Evolutionary conservation across 164 flowering plant species (phyloP).

Genomic region (Chloranthus sessilifolius): DNA sequence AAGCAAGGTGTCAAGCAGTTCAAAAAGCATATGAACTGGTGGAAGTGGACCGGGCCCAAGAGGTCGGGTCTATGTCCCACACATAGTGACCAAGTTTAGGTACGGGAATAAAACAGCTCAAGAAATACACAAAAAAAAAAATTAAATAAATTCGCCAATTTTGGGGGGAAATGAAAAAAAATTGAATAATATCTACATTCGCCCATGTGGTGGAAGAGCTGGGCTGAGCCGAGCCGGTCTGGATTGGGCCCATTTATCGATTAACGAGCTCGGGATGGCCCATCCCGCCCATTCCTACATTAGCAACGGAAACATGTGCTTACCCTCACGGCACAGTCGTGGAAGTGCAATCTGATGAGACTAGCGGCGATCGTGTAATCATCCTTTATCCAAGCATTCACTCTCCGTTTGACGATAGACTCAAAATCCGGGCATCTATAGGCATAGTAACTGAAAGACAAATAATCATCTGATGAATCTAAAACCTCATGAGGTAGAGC

Average conservation of each 20-base stretch:
- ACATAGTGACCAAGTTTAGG: too few relatives aligned
- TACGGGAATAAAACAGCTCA: too few relatives aligned
- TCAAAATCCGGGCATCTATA: constrained; percentile 49
- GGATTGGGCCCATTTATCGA: too few relatives aligned
- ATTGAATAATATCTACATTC: background rate
- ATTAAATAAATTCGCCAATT: background rate
- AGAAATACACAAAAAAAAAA: too few relatives aligned
- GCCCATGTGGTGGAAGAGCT: background rate
- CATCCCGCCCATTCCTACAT: too few relatives aligned
- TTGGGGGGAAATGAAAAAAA: background rate
- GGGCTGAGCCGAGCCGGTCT: too few relatives aligned
- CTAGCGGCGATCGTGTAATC: constrained; percentile 53
- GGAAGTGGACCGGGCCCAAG: too few relatives aligned
- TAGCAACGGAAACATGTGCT: background rate
- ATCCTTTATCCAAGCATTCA: constrained; percentile 32
- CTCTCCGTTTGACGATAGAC: constrained; percentile 38
- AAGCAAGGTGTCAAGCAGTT: too few relatives aligned
- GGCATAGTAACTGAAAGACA: constrained; percentile 31
- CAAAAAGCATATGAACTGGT: too few relatives aligned
- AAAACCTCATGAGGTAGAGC: too few relatives aligned
- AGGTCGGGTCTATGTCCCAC: background rate
- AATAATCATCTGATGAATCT: constrained; percentile 9
- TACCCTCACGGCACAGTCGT: constrained; percentile 67
- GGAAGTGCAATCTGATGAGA: constrained; percentile 71
- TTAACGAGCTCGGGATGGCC: too few relatives aligned